Evolutionary conservation across 305 asterid species (phyloP), one percentile per base, ranked within the genome.

Genomic region (Plantago coronopus): DNA sequence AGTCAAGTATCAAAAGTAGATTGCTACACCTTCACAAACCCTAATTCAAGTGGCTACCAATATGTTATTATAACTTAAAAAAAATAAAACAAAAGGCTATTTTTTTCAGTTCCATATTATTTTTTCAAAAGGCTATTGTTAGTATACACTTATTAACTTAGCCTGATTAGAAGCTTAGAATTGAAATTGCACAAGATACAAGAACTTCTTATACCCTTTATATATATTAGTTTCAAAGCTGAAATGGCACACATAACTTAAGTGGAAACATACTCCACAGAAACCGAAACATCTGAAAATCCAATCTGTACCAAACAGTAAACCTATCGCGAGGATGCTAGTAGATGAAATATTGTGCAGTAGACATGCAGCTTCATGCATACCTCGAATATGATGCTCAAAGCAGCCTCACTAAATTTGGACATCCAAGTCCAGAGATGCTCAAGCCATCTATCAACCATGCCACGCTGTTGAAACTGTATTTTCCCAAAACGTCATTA

Each of bases 381-480:
- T 78, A 89, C 99, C 99, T 93, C 96, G 63, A 79, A 83, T 23
- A 87, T 72, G 68, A 78, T 55, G 73, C 72, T 67, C 70, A 78
- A 57, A 69, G 83, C 83, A 56, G 83, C 80, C 75, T 85, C 94
- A 72, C 76, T 82, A 72, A 87, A 89, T 79, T 78, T 85, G 81
- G 77, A 58, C 88, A 89, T 83, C 87, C 86, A 86, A 31, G 80
- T 65, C 96, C 96, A 93, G 59, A 85, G 83, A 74, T 89, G 96
- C 73, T 83, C 95, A 76, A 85, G 96, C 96, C 97, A 93, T 69
- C 94, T 77, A 76, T 89, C 99, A 74, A 93, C 90, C 61, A 76
- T 65, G 74, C 91, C 95, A 74, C 68, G 87, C 81, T 79, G 89
- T 67, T 82, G 94, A 75, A 82, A 89, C 99, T 93, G 77, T 60